Conservation (phyloP, 345 rosid genomes). For the Adansonia digitata region DNA sequence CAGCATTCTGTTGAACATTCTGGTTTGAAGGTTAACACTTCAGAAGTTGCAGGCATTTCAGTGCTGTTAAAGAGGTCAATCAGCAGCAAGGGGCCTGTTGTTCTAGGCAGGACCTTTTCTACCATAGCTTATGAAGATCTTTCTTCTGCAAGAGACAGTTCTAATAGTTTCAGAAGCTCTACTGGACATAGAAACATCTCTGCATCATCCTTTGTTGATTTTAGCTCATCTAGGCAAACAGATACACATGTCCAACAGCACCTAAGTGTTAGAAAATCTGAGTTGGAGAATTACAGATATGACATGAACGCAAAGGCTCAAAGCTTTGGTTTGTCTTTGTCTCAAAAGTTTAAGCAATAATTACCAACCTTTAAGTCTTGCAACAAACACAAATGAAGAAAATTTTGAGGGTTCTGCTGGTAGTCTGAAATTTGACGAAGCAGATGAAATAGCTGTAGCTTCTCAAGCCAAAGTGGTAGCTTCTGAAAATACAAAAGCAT, state of each 20-base stretch:
- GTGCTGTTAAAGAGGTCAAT: constrained; percentile 73
- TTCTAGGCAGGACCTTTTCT: constrained; percentile 61
- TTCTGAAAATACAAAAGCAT: constrained; percentile 31
- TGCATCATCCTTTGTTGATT: constrained; percentile 79
- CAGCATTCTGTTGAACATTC: constrained; percentile 23
- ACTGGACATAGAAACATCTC: constrained; percentile 67
- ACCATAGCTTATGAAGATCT: constrained; percentile 61
- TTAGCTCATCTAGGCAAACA: constrained; percentile 54
- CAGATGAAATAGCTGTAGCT: constrained; percentile 33
- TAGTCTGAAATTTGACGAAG: constrained; percentile 29
- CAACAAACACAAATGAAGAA: constrained; percentile 35
- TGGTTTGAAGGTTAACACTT: constrained; percentile 30
- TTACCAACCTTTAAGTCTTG: constrained; percentile 50
- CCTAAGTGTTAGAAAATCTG: constrained; percentile 64
- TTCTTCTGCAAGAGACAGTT: constrained; percentile 58
- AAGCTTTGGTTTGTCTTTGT: constrained; percentile 47
- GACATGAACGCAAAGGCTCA: constrained; percentile 53
- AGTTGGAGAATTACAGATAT: constrained; percentile 57
- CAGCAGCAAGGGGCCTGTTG: constrained; percentile 67
- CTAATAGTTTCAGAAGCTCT: constrained; percentile 79
- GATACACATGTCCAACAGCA: constrained; percentile 56
- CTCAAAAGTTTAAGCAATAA: constrained; percentile 49
- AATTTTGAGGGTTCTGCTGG: constrained; percentile 32
- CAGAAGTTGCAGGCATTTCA: constrained; percentile 60
- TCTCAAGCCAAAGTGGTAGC: constrained; percentile 29